Evolutionary conservation across 306 rosid genomes (phyloP).

Genomic region (Dryas drummondii): DNA sequence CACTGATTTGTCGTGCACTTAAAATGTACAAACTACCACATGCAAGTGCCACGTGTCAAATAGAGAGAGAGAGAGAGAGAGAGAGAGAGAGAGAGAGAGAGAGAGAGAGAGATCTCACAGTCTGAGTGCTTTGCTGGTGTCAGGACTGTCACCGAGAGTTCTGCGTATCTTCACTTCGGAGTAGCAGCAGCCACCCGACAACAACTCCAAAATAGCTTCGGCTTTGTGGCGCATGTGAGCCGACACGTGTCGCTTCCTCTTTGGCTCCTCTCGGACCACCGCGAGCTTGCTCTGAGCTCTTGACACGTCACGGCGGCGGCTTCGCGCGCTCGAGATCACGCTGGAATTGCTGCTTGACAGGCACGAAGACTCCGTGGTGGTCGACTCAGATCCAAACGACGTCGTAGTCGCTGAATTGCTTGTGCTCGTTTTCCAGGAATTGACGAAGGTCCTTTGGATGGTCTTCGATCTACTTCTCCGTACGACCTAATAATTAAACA

Average conservation of each 20-base stretch:
- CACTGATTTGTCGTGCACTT: neutral
- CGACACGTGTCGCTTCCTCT: constrained; percentile 31
- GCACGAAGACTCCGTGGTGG: constrained; percentile 53
- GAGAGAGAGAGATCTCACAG: constrained; percentile 47
- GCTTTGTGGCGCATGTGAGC: constrained; percentile 55
- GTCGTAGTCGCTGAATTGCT: constrained; percentile 14
- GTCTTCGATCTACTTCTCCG: constrained; percentile 72
- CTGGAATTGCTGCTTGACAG: constrained; percentile 51
- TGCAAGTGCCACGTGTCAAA: constrained; percentile 7
- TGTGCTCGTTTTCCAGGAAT: constrained; percentile 23
- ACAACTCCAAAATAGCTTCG: constrained; percentile 67
- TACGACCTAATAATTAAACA: constrained; percentile 44
- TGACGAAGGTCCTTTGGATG: constrained; percentile 30
- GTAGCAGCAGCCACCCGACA: constrained; percentile 54
- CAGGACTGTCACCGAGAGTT: constrained; percentile 86
- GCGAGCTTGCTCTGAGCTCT: constrained; percentile 24
- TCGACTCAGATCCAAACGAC: constrained; percentile 33
- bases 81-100: constrained; percentile 9
- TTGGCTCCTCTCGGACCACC: constrained; percentile 16
- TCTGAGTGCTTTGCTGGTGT: constrained; percentile 97
- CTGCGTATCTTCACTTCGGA: constrained; percentile 81
- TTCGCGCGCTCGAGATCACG: constrained; percentile 51
- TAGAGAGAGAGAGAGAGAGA: neutral
- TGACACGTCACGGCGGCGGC: constrained; percentile 31
- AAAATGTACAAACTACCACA: neutral